Percentiles rank a stretch among this genome's conserved stretches.
phyloP scores from a whole-genome alignment of 257 asterid genomes.

The Schizonepeta tenuifolia region DNA sequence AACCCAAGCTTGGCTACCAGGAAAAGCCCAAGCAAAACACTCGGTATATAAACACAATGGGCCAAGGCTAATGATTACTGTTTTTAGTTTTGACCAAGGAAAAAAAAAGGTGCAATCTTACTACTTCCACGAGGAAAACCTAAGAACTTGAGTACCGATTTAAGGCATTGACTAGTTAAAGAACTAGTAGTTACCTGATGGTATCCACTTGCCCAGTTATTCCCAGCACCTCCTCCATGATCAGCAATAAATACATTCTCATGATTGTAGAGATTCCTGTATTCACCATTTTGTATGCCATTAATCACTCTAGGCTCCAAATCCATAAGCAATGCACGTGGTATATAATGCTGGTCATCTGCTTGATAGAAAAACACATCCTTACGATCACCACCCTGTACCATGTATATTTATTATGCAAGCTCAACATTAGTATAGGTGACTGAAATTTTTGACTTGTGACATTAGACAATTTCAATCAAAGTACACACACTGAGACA shows the following conservation, averaged over 20 bases:
- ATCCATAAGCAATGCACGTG: constrained; percentile 96
- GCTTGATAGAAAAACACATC: constrained; percentile 99
- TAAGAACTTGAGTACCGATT: background rate
- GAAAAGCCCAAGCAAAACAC: constrained; percentile 17
- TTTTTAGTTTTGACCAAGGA: background rate
- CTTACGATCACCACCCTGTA: constrained; percentile 97
- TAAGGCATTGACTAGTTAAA: background rate
- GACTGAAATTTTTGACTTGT: background rate
- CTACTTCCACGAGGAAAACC: constrained; percentile 14
- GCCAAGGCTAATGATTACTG: background rate
- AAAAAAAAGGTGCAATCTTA: background rate
- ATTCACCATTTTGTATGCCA: constrained; percentile 95
- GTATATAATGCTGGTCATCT: constrained; percentile 97
- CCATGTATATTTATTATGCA: constrained; percentile 16
- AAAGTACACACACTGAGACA: background rate
- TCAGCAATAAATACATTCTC: constrained; percentile 91
- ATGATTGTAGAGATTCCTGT: constrained; percentile 93
- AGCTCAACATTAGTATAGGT: background rate
- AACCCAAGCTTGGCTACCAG: constrained; percentile 16
- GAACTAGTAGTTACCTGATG: constrained; percentile 70
- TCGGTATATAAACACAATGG: background rate
- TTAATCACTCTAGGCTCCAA: constrained; percentile 98
- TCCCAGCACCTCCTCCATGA: constrained; percentile 99
- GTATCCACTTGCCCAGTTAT: constrained; percentile 99
- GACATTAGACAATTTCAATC: background rate